Conservation (phyloP, 805 yeast species). For the Yarrowia sp. region DNA sequence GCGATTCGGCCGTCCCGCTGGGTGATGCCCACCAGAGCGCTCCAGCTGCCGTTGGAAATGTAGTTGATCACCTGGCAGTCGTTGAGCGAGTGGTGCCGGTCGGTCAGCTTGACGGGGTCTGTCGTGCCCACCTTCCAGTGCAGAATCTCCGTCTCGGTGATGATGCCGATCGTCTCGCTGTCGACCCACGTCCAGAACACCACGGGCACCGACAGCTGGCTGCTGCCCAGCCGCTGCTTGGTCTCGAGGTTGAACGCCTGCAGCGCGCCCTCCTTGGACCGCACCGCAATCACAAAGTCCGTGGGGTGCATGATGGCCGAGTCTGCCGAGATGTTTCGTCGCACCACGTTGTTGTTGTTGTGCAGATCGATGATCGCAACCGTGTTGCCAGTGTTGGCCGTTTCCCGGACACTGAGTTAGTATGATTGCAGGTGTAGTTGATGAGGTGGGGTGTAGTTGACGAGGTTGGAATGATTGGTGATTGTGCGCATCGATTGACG, state of each 20-base stretch:
- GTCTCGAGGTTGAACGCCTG: slow-evolving; percentile 90
- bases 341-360: slow-evolving; percentile 77
- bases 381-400: slow-evolving; percentile 61
- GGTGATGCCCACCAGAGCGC: slow-evolving; percentile 92
- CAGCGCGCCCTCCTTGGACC: slow-evolving; percentile 95
- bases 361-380: slow-evolving; percentile 91
- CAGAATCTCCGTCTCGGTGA: slow-evolving; percentile 77
- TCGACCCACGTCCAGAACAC: slow-evolving; percentile 95
- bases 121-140: slow-evolving; percentile 79
- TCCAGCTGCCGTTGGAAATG: slow-evolving; percentile 88
- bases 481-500: neutral
- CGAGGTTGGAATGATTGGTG: too few relatives aligned
- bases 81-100: slow-evolving; percentile 77
- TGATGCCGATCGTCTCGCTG: slow-evolving; percentile 75
- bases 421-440: neutral
- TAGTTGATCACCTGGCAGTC: slow-evolving; percentile 90
- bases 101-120: slow-evolving; percentile 82
- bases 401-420: slow-evolving; percentile 52
- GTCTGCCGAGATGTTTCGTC: slow-evolving; percentile 96
- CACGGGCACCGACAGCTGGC: slow-evolving; percentile 85
- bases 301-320: slow-evolving; percentile 95
- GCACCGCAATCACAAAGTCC: slow-evolving; percentile 85
- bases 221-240: slow-evolving; percentile 87
- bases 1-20: slow-evolving; percentile 94
- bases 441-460: neutral